These are phyloP conservation scores for Pseudozyma pruni DNA, from an alignment of 1,284 basidiomycete species.

Conservation along the genomic window DNA sequence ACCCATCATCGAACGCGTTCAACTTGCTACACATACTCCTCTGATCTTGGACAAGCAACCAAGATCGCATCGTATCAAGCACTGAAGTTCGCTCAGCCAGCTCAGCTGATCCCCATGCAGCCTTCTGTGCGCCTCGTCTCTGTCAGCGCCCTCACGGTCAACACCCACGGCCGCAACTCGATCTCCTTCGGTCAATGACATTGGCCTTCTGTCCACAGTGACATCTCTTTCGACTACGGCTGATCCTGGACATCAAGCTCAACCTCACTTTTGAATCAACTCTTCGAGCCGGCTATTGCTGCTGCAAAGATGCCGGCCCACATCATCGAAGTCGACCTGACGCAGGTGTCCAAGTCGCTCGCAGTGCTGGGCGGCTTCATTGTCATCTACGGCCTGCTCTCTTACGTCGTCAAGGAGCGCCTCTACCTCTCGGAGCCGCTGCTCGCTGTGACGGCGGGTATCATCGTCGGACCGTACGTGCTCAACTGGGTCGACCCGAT, in stretches of 20 bases:
- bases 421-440: constrained; percentile 66
- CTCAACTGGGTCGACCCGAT: constrained; percentile 64
- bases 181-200: constrained; percentile 34
- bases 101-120: constrained; percentile 31
- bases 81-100: constrained; percentile 25
- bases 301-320: constrained; percentile 34
- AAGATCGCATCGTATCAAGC: constrained; percentile 3
- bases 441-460: constrained; percentile 61
- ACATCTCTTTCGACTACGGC: constrained; percentile 20
- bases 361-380: constrained; percentile 65
- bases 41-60: constrained; percentile 10
- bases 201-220: constrained; percentile 29
- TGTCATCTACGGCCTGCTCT: constrained; percentile 65
- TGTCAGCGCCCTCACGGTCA: constrained; percentile 21
- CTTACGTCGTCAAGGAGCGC: constrained; percentile 62
- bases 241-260: constrained; percentile 1
- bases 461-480: constrained; percentile 63
- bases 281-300: neutral
- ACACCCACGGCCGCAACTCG: constrained; percentile 20
- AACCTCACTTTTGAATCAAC: neutral
- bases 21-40: neutral
- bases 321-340: constrained; percentile 58
- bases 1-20: neutral
- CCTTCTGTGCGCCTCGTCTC: constrained; percentile 16
- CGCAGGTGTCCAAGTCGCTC: constrained; percentile 59